A percentile compares a stretch with the other conserved stretches of the same genome.
These are phyloP conservation scores for Colletotrichum tamarilloi DNA, from an alignment of 2,329 filamentous ascomycete species.

Conservation along the genomic window DNA sequence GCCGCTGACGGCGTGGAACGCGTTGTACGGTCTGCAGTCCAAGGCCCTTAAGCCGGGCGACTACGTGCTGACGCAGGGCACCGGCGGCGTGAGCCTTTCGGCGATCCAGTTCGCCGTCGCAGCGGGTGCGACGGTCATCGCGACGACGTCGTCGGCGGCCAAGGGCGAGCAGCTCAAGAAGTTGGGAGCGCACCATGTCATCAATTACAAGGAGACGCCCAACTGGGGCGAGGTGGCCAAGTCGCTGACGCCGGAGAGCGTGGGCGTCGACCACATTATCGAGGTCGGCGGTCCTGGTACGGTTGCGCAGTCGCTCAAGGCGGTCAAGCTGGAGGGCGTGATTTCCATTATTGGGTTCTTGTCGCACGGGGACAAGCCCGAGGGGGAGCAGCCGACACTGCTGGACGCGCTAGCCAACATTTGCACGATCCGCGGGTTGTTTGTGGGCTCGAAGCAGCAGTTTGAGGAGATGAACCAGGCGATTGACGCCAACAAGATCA, in stretches of 20 bases:
- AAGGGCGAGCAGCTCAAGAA: constrained; percentile 56
- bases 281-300: constrained; percentile 59
- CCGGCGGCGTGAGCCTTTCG: constrained; percentile 75
- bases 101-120: constrained; percentile 69
- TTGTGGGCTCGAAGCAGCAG: constrained; percentile 33
- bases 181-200: constrained; percentile 61
- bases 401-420: constrained; percentile 31
- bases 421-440: constrained; percentile 30
- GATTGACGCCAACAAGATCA: constrained; percentile 31
- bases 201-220: constrained; percentile 60
- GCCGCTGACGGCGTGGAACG: constrained; percentile 74
- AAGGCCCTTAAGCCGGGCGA: constrained; percentile 62
- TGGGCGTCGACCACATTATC: constrained; percentile 59
- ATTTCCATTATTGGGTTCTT: constrained; percentile 52
- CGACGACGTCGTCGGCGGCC: constrained; percentile 58
- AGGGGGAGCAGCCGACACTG: constrained; percentile 21
- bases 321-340: constrained; percentile 58
- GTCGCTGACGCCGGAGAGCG: constrained; percentile 52
- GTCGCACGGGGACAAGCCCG: constrained; percentile 10
- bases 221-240: constrained; percentile 59
- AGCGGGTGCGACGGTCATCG: constrained; percentile 59
- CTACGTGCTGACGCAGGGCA: constrained; percentile 75
- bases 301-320: constrained; percentile 56
- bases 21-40: constrained; percentile 66
- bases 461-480: constrained; percentile 34